These are phyloP conservation scores for Penicillium turbatum DNA, from an alignment of 495 filamentous ascomycete species.

Conservation along the genomic window DNA sequence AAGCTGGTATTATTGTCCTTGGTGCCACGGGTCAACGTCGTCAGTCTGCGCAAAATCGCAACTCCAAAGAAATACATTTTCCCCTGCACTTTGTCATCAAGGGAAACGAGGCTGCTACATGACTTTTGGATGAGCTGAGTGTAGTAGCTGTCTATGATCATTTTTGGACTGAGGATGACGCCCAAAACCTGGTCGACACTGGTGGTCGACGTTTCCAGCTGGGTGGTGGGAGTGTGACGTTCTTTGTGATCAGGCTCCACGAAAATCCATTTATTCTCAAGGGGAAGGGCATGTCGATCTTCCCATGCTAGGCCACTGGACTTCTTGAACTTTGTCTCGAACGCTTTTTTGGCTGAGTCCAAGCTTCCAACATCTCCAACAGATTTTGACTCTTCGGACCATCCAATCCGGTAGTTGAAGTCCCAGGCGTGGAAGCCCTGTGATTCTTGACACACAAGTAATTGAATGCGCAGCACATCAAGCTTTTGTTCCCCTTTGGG, in stretches of 20 bases:
- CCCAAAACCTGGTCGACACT: background rate
- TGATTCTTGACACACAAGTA: constrained; percentile 1
- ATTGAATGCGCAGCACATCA: constrained; percentile 1
- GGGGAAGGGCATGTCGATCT: background rate
- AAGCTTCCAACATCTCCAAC: background rate
- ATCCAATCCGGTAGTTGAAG: background rate
- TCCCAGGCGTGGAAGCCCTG: background rate
- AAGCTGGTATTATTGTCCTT: background rate
- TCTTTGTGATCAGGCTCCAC: constrained; percentile 1
- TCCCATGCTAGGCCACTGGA: constrained; percentile 8
- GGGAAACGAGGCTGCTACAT: too few relatives aligned
- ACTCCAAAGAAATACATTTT: background rate
- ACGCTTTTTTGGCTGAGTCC: background rate
- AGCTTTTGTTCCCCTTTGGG: background rate
- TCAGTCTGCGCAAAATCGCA: background rate
- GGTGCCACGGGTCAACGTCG: background rate
- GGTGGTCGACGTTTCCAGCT: background rate
- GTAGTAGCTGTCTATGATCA: background rate
- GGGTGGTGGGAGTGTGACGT: background rate
- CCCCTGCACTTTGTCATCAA: background rate
- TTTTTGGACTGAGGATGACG: background rate
- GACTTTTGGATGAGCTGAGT: too few relatives aligned
- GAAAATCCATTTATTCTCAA: background rate
- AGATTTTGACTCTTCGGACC: background rate
- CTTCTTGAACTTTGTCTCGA: constrained; percentile 4